Percentiles rank a stretch among this genome's conserved stretches.
Evolutionary conservation across 2,329 filamentous ascomycete species (phyloP).

Genomic region (Cladosporium sp.): DNA sequence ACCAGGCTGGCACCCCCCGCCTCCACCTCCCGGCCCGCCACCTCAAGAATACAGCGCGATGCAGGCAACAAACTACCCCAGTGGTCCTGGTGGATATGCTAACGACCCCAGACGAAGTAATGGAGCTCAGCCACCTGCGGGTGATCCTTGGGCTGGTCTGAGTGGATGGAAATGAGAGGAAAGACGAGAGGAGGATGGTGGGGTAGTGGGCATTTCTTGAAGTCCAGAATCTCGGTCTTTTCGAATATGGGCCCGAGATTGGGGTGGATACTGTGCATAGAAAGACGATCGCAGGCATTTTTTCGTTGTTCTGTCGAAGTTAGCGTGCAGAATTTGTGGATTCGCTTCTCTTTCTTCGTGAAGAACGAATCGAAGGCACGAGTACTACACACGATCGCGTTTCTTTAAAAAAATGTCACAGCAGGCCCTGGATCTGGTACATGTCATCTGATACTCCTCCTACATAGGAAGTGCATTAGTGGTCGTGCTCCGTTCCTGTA

Average conservation of each 20-base stretch:
- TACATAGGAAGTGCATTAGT: no score
- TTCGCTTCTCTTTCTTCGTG: background rate
- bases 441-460: no score
- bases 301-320: background rate
- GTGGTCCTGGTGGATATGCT: slow-evolving; percentile 58
- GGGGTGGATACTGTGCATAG: background rate
- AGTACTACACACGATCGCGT: no score
- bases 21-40: slow-evolving; percentile 65
- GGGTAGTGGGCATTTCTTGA: background rate
- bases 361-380: background rate
- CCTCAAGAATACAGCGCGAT: slow-evolving; percentile 55
- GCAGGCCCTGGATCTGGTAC: no score
- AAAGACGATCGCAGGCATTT: background rate
- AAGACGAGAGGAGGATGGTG: background rate
- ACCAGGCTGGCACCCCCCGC: slow-evolving; percentile 66
- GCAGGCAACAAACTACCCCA: slow-evolving; percentile 41
- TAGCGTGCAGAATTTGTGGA: background rate
- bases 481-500: no score
- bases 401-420: no score
- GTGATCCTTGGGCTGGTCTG: slow-evolving; percentile 70
- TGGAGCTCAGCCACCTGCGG: slow-evolving; percentile 37
- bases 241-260: background rate
- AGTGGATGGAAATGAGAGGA: slow-evolving; percentile 63
- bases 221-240: background rate
- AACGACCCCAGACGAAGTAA: slow-evolving; percentile 45